Evolutionary conservation across 805 yeast species (phyloP).

Genomic region (Kuraishia borneana): DNA sequence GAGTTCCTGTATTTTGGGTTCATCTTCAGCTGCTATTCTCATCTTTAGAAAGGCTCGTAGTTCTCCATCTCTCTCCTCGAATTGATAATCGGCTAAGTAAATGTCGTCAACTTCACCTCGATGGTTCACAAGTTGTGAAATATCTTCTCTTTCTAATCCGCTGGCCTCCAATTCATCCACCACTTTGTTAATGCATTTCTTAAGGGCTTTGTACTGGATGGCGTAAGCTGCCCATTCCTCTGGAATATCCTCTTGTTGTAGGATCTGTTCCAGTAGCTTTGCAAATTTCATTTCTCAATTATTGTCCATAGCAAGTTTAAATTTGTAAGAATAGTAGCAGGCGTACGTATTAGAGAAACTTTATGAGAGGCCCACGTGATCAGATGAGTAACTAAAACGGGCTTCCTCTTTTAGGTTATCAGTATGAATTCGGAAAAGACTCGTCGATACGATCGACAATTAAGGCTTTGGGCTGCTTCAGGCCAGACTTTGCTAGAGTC

Average conservation of each 20-base stretch:
- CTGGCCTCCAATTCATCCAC: constrained; percentile 49
- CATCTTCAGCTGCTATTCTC: constrained; percentile 10
- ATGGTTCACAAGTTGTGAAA: constrained; percentile 1
- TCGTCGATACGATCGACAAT: constrained; percentile 70
- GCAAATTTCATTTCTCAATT: constrained; percentile 79
- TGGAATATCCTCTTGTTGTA: constrained; percentile 52
- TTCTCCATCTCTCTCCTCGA: constrained; percentile 6
- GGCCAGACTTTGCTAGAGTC: constrained; percentile 59
- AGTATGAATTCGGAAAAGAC: constrained; percentile 1
- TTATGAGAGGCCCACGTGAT: background rate
- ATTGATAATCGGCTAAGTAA: constrained; percentile 28
- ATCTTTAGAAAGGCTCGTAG: constrained; percentile 21
- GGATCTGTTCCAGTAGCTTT: constrained; percentile 52
- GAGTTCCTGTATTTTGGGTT: constrained; percentile 7
- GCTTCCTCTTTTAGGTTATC: background rate
- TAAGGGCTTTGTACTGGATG: constrained; percentile 60
- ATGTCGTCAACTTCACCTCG: constrained; percentile 23
- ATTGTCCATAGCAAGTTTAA: no score
- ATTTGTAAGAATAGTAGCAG: no score
- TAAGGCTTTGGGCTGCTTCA: constrained; percentile 71
- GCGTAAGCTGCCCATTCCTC: constrained; percentile 58
- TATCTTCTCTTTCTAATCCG: constrained; percentile 38
- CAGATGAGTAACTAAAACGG: no score
- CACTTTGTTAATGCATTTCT: constrained; percentile 54
- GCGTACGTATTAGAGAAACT: background rate